Evolutionary conservation across 805 yeast genomes (phyloP).

Genomic region (Barnettozyma sp.): DNA sequence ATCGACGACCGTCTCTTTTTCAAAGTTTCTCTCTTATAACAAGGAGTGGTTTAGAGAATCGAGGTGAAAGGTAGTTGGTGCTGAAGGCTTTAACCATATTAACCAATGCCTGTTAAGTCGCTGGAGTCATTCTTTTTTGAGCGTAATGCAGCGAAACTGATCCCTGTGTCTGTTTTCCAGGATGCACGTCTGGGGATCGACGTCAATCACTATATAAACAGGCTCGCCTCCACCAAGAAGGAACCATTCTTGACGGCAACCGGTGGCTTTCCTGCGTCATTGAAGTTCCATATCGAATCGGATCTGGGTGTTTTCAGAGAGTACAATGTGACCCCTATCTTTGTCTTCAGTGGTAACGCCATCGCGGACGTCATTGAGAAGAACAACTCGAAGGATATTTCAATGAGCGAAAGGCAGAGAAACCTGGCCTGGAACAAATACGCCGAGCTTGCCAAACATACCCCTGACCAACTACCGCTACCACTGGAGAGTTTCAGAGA

Average conservation of each 20-base stretch:
- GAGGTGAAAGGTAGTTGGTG: too few species aligned
- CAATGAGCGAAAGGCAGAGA: slow-evolving; percentile 32
- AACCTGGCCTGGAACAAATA: slow-evolving; percentile 39
- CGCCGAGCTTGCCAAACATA: slow-evolving; percentile 14
- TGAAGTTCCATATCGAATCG: slow-evolving; percentile 47
- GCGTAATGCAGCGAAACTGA: slow-evolving; percentile 50
- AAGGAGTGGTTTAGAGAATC: neutral
- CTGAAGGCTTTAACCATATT: too few species aligned
- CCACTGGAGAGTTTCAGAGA: slow-evolving; percentile 47
- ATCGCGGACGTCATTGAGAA: slow-evolving; percentile 31
- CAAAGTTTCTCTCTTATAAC: too few species aligned
- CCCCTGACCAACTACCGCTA: slow-evolving; percentile 21
- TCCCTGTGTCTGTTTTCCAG: slow-evolving; percentile 57
- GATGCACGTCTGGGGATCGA: slow-evolving; percentile 77
- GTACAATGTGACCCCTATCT: slow-evolving; percentile 66
- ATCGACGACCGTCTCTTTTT: too few species aligned
- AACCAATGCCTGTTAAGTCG: slow-evolving; percentile 38
- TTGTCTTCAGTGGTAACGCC: slow-evolving; percentile 66
- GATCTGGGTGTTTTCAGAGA: slow-evolving; percentile 58
- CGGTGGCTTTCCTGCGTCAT: slow-evolving; percentile 71
- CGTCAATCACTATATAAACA: slow-evolving; percentile 67
- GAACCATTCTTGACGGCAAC: slow-evolving; percentile 69
- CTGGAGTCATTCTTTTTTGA: slow-evolving; percentile 67
- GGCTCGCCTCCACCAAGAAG: slow-evolving; percentile 51
- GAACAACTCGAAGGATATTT: slow-evolving; percentile 31